Base-by-base conservation (phyloP, 345 rosid genomes). In the Heritiera littoralis region DNA sequence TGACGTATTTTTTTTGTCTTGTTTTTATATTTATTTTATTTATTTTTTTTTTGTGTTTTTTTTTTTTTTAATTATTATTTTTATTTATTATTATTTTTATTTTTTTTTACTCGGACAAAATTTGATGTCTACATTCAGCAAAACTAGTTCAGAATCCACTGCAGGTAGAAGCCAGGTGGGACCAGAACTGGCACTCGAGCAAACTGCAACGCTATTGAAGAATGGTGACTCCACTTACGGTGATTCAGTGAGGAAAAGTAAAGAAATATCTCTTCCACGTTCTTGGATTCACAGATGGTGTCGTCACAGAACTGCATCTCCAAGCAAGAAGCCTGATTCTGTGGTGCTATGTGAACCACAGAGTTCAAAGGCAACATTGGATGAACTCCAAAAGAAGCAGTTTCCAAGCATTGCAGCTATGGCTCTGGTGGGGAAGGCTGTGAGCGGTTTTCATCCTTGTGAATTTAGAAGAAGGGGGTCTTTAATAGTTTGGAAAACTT, bases 391-490 rank as follows among this genome's bases (percentile, higher is more conserved):
- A 76, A 88, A 86, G 87, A 88, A 86, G 86, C 95, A 90, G 48
- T 89, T 82, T 80, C 98, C 99, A 9, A 94, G 99, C 86, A 83
- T 92, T 77, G 97, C 90, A 75, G 99, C 99, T 55, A 93, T 97
- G 99, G 99, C 98, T 70, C 54, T 97, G 88, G 88, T 94, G 97
- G 98, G 98, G 49, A 97, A 91, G 85, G 91, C 92, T 76, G 79
- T 92, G 85, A 92, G 52, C 17, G 86, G 92, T 59, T 87, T 92
- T 77, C 86, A 64, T 66, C 89, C 94, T 0, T 89, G 91, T 77
- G 89, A 86, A 76, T 86, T 86, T 77, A 85, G 81, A 86, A 90
- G 85, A 67, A 84, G 74, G 6, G 89, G 91, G 12, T 83, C 93
- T 56, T 84, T 78, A 49, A 76, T 88, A 40, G 88, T 93, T 35